These are phyloP conservation scores for Globisporangium paroecandrum DNA, from an alignment of 352 stramenopile genomes.

Conservation along the genomic window DNA sequence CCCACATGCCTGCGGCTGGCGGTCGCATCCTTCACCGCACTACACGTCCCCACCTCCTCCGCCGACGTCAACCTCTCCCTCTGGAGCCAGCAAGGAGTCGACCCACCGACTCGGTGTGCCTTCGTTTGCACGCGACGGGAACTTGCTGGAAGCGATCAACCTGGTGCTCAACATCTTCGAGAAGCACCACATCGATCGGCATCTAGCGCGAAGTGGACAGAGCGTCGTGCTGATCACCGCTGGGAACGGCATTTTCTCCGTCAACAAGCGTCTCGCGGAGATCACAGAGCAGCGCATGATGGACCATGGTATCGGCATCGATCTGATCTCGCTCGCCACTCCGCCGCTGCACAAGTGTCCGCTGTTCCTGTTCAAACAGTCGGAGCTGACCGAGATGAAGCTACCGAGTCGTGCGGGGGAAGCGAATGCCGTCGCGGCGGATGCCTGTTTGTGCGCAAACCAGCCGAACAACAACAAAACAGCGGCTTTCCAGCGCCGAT, in stretches of 20 bases:
- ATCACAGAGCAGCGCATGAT: conserved; percentile 99
- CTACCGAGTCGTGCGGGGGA: conserved; percentile 41
- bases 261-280: conserved; percentile 92
- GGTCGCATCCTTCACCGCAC: conserved; percentile 34
- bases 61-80: conserved; percentile 10
- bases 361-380: conserved; percentile 96
- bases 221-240: conserved; percentile 95
- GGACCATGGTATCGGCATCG: conserved; percentile 99
- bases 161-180: conserved; percentile 98
- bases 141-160: conserved; percentile 98
- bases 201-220: conserved; percentile 95
- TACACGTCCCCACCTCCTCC: conserved; percentile 21
- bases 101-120: conserved; percentile 41
- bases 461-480: conserved; percentile 22
- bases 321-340: conserved; percentile 94
- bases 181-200: conserved; percentile 98
- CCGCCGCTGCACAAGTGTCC: conserved; percentile 96
- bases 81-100: conserved; percentile 2
- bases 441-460: conserved; percentile 44
- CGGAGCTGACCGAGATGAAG: conserved; percentile 61
- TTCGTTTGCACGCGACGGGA: conserved; percentile 83
- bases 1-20: conserved; percentile 65
- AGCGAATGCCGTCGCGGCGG: conserved; percentile 23
- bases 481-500: conserved; percentile 32
- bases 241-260: conserved; percentile 95